phyloP scores from a whole-genome alignment of 129 eudicot genomes.

The Escallonia herrerae region DNA sequence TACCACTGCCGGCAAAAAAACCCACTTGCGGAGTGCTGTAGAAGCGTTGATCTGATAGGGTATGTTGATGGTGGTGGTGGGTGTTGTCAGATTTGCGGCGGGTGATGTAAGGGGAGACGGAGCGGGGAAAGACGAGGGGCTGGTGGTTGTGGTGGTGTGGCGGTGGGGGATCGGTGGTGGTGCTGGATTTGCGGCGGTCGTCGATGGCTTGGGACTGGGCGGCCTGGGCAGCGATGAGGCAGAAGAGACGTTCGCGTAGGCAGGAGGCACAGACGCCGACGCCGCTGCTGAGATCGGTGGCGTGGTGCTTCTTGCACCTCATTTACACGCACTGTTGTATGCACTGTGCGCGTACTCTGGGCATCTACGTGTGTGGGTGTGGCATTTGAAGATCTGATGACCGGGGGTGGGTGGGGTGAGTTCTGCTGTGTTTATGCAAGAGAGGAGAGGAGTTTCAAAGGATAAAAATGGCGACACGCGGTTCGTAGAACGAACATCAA shows the following conservation, averaged over 20 bases:
- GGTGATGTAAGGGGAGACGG: constrained; percentile 59
- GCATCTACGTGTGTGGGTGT: no score
- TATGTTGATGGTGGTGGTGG: constrained; percentile 6
- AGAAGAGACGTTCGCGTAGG: constrained; percentile 53
- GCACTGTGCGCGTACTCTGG: no score
- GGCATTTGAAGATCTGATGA: not conserved
- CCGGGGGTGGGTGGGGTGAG: not conserved
- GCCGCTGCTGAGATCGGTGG: constrained; percentile 49
- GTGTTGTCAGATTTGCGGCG: constrained; percentile 38
- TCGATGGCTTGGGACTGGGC: constrained; percentile 2
- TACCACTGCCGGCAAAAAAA: constrained; percentile 19
- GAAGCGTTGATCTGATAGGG: constrained; percentile 34
- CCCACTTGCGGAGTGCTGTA: constrained; percentile 47
- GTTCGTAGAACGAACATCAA: not conserved
- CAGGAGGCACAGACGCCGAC: constrained; percentile 78
- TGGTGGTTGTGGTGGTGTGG: not conserved
- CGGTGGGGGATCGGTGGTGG: constrained; percentile 2
- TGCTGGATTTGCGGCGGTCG: constrained; percentile 26
- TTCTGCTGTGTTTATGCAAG: constrained; percentile 1
- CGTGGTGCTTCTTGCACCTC: constrained; percentile 82
- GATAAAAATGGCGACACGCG: not conserved
- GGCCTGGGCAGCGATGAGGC: constrained; percentile 43
- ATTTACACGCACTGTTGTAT: constrained; percentile 11
- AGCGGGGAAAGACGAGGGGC: constrained; percentile 44
- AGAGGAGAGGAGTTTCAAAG: not conserved